Percentiles rank a stretch among this genome's conserved stretches.
Evolutionary conservation across 805 yeast genomes (phyloP).

Genomic region (Yamadazyma ubonensis): DNA sequence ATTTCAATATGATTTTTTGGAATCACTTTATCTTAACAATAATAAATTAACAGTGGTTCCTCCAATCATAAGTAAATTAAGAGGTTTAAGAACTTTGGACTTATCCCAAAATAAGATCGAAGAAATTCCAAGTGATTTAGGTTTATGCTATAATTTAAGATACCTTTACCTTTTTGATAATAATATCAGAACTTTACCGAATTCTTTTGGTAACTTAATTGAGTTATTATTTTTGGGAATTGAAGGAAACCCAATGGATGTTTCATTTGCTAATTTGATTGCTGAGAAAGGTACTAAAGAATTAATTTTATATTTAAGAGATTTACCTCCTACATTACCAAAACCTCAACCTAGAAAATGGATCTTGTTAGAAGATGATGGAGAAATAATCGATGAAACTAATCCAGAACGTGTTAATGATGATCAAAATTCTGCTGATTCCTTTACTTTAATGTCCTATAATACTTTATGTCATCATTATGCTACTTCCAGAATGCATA

Average conservation of each 20-base stretch:
- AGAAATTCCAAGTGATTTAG: slow-evolving; percentile 80
- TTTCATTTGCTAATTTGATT: slow-evolving; percentile 59
- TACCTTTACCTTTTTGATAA: slow-evolving; percentile 89
- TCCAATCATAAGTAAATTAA: slow-evolving; percentile 60
- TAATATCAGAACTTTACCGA: slow-evolving; percentile 70
- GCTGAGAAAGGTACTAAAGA: slow-evolving; percentile 85
- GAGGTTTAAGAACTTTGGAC: slow-evolving; percentile 78
- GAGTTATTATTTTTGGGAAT: slow-evolving; percentile 86
- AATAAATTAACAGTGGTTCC: slow-evolving; percentile 75
- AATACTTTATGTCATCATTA: slow-evolving; percentile 94
- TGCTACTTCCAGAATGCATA: slow-evolving; percentile 89
- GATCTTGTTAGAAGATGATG: slow-evolving; percentile 76
- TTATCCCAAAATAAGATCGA: slow-evolving; percentile 73
- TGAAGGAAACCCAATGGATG: slow-evolving; percentile 87
- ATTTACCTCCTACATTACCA: slow-evolving; percentile 59
- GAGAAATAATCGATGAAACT: slow-evolving; percentile 49
- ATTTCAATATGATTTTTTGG: slow-evolving; percentile 79
- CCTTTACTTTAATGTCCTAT: slow-evolving; percentile 80
- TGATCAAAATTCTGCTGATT: slow-evolving; percentile 26
- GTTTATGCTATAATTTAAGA: slow-evolving; percentile 74
- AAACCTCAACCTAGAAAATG: slow-evolving; percentile 79
- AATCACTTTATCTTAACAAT: slow-evolving; percentile 83
- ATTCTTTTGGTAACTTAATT: slow-evolving; percentile 79
- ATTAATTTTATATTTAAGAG: slow-evolving; percentile 76
- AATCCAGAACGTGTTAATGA: slow-evolving; percentile 33